Percentiles rank a stretch among this genome's conserved stretches.
phyloP scores from a whole-genome alignment of 345 rosid genomes.

The Lumnitzera racemosa region DNA sequence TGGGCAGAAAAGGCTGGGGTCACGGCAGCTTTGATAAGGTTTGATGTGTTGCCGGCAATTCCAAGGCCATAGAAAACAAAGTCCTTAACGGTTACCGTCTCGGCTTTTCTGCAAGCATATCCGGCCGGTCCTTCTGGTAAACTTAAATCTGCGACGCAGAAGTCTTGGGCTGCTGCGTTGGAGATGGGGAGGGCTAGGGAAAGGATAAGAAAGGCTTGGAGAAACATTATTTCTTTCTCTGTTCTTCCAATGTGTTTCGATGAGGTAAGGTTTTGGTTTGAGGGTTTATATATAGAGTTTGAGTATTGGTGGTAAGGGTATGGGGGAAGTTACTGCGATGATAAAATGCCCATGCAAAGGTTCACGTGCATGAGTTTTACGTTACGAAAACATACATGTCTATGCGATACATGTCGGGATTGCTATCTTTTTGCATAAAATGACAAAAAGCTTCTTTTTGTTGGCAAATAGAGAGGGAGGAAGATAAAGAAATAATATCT shows the following conservation, averaged over 20 bases:
- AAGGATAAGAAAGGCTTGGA: constrained; percentile 29
- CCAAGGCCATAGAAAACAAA: constrained; percentile 60
- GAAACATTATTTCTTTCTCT: constrained; percentile 16
- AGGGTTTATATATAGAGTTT: too few species aligned
- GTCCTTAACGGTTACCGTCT: constrained; percentile 45
- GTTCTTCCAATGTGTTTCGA: neutral
- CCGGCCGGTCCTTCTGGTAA: constrained; percentile 62
- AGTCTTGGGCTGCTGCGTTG: constrained; percentile 55
- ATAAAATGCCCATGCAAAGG: constrained; percentile 7
- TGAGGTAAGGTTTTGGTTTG: too few species aligned
- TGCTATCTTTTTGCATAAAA: neutral
- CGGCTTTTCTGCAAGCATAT: constrained; percentile 53
- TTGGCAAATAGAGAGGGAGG: neutral
- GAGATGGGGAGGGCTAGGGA: constrained; percentile 37
- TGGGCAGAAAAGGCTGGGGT: constrained; percentile 57
- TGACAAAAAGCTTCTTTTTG: constrained; percentile 28
- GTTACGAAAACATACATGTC: constrained; percentile 8
- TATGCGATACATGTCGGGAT: constrained; percentile 15
- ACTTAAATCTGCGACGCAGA: constrained; percentile 58
- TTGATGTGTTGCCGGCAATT: constrained; percentile 48
- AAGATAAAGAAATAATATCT: neutral
- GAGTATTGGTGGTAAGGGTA: too few species aligned
- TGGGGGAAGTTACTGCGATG: neutral
- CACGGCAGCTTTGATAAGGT: constrained; percentile 69
- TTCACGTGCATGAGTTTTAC: constrained; percentile 12